These are phyloP conservation scores for Aureobasidium musti DNA, from an alignment of 2,329 filamentous ascomycete genomes.

Conservation along the genomic window DNA sequence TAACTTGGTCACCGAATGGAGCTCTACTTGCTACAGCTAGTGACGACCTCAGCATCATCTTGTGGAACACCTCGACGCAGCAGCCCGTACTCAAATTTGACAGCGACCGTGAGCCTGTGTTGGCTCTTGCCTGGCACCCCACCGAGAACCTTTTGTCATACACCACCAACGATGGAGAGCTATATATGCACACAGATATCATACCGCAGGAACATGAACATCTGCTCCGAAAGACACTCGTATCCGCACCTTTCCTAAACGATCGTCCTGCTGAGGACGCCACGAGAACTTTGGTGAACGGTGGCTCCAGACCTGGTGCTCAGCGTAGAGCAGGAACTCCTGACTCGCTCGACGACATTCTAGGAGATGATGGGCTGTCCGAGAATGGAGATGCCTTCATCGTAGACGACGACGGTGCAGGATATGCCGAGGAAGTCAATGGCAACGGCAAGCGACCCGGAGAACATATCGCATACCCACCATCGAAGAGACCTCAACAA, in stretches of 20 bases:
- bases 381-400: conserved; percentile 76
- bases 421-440: conserved; percentile 71
- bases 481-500: conserved; percentile 54
- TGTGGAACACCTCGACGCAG: conserved; percentile 92
- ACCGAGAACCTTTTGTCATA: conserved; percentile 86
- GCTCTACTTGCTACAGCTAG: conserved; percentile 71
- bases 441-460: conserved; percentile 62
- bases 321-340: conserved; percentile 60
- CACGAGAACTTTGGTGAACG: conserved; percentile 58
- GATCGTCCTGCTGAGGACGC: conserved; percentile 72
- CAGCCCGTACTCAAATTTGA: conserved; percentile 75
- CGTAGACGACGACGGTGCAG: conserved; percentile 90
- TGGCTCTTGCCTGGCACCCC: conserved; percentile 89
- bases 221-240: conserved; percentile 57
- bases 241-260: conserved; percentile 83
- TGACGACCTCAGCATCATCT: conserved; percentile 63
- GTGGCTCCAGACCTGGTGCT: conserved; percentile 56
- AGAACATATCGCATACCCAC: conserved; percentile 43
- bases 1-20: conserved; percentile 94
- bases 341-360: conserved; percentile 80
- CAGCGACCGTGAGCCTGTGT: conserved; percentile 70
- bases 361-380: conserved; percentile 62
- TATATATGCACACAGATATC: conserved; percentile 81
- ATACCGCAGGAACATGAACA: conserved; percentile 54
- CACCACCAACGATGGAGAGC: conserved; percentile 86